Conservation (phyloP, 192 early-diverging fungal species). For the Paraglomus brasilianum region DNA sequence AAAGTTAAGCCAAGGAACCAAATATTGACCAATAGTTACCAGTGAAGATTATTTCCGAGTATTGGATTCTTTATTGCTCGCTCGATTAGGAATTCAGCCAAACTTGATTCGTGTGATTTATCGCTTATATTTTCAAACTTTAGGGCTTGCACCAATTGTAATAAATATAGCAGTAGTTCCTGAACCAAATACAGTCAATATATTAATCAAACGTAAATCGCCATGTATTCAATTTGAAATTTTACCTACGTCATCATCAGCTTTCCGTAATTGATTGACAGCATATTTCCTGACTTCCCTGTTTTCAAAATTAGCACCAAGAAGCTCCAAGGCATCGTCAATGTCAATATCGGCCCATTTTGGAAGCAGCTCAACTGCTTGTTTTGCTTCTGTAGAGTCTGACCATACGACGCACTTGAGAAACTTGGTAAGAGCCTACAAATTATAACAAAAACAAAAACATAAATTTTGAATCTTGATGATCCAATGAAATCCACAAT, state of each 20-base stretch:
- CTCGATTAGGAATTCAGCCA: conserved; percentile 89
- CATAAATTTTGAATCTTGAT: not conserved
- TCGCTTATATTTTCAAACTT: conserved; percentile 84
- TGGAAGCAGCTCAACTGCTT: conserved; percentile 84
- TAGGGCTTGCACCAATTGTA: conserved; percentile 97
- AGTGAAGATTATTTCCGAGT: conserved; percentile 93
- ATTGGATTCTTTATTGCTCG: conserved; percentile 79
- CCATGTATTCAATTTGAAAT: not conserved
- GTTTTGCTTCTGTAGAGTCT: conserved; percentile 86
- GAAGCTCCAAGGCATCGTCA: conserved; percentile 93
- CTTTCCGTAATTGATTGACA: conserved; percentile 82
- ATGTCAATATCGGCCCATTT: conserved; percentile 92
- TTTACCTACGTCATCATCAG: conserved; percentile 79
- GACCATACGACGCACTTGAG: conserved; percentile 95
- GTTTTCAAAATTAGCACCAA: conserved; percentile 87
- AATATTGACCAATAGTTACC: conserved; percentile 50
- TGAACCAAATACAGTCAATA: conserved; percentile 34
- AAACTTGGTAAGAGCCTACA: conserved; percentile 94
- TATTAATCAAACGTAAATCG: conserved; percentile 1
- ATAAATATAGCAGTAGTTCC: conserved; percentile 89
- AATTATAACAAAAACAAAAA: conserved; percentile 15
- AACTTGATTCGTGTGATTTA: conserved; percentile 56
- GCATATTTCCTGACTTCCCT: conserved; percentile 81
- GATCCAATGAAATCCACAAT: not conserved
- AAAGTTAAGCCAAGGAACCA: not conserved